Conservation (phyloP, 805 yeast genomes). For the Metschnikowia peoriensis region DNA sequence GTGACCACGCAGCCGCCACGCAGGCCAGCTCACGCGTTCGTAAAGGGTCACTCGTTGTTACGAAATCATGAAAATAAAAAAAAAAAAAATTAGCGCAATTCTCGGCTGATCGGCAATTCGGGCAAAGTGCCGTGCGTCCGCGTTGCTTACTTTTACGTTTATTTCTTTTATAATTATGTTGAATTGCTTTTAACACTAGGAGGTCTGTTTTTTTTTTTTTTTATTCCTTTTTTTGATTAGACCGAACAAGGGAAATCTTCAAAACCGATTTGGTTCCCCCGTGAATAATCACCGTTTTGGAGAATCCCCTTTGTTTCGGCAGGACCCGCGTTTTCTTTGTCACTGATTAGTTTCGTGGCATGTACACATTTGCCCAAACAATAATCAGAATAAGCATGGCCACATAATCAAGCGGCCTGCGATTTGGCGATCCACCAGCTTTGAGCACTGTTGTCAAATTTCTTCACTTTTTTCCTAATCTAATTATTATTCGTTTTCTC, state of each 20-base stretch:
- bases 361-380: background rate
- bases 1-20: background rate
- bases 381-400: background rate
- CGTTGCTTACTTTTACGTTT: too few species aligned
- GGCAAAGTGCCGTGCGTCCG: background rate
- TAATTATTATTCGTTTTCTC: background rate
- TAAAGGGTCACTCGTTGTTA: background rate
- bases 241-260: background rate
- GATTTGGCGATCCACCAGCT: background rate
- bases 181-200: too few species aligned
- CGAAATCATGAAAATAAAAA: background rate
- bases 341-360: background rate
- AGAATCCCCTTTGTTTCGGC: background rate
- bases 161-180: too few species aligned
- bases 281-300: background rate
- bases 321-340: background rate
- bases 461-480: background rate
- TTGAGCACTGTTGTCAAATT: too few species aligned
- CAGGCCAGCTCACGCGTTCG: conserved; percentile 1
- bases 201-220: too few species aligned
- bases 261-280: too few species aligned
- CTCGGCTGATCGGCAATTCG: background rate
- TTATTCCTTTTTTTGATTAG: too few species aligned
- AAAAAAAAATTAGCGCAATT: background rate
- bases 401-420: background rate